Conservation (phyloP, 2,329 filamentous ascomycete genomes). For the Ceratocystis destructans region DNA sequence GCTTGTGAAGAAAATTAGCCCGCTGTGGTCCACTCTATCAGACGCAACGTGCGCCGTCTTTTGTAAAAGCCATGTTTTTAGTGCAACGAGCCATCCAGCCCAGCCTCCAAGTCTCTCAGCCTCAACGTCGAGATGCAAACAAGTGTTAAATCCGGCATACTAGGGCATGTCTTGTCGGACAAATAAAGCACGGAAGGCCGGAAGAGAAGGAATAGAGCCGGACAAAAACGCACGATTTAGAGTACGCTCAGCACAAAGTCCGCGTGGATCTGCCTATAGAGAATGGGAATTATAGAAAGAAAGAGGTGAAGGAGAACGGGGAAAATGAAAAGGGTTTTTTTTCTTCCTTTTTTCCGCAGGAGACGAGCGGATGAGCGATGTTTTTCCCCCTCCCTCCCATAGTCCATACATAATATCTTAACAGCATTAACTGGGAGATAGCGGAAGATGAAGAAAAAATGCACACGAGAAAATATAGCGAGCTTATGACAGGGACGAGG, state of each 20-base stretch:
- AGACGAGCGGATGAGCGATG: too few relatives aligned
- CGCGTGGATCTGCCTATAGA: too few relatives aligned
- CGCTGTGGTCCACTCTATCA: background rate
- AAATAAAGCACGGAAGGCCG: background rate
- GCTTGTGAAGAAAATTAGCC: background rate
- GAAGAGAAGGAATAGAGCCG: background rate
- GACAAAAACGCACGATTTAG: background rate
- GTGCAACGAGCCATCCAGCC: background rate
- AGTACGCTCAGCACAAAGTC: background rate
- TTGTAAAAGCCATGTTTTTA: background rate
- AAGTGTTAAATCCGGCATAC: background rate
- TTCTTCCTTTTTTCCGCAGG: too few relatives aligned
- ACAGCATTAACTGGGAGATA: background rate
- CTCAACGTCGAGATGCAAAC: background rate
- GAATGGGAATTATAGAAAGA: too few relatives aligned
- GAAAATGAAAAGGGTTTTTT: too few relatives aligned
- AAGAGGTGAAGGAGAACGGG: too few relatives aligned
- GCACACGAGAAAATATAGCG: background rate
- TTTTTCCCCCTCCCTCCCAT: too few relatives aligned
- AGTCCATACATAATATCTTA: too few relatives aligned
- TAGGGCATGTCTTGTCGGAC: background rate
- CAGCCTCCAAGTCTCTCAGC: background rate
- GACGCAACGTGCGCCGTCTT: too few relatives aligned
- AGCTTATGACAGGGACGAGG: too few relatives aligned
- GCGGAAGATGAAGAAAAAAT: background rate